These are phyloP conservation scores for Diaporthe vexans DNA, from an alignment of 2,329 filamentous ascomycete species.

Conservation along the genomic window DNA sequence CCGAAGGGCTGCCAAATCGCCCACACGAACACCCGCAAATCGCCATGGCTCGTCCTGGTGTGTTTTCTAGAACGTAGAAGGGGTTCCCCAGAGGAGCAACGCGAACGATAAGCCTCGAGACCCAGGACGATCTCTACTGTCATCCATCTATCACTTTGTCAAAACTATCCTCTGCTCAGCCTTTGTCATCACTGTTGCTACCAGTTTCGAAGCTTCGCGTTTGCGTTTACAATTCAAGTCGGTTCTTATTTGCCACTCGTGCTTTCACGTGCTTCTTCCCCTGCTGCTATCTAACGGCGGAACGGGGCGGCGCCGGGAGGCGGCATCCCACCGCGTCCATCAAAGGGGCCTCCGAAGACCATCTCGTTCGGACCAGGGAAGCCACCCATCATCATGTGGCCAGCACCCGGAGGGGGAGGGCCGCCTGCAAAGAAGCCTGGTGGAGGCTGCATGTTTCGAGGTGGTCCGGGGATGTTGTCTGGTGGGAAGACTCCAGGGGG, in stretches of 20 bases:
- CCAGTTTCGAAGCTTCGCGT: slow-evolving; percentile 4
- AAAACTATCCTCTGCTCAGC: neutral
- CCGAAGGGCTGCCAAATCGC: neutral
- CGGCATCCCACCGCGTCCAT: slow-evolving; percentile 55
- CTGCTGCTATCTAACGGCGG: slow-evolving; percentile 34
- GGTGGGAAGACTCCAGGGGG: slow-evolving; percentile 63
- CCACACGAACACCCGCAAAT: neutral
- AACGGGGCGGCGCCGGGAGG: slow-evolving; percentile 56
- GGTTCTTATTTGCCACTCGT: neutral
- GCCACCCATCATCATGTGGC: slow-evolving; percentile 66
- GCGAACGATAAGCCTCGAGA: neutral
- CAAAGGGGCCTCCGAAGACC: slow-evolving; percentile 65
- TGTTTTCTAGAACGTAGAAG: neutral
- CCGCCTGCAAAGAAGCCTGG: slow-evolving; percentile 69
- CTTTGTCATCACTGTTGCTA: neutral
- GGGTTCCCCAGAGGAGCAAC: neutral
- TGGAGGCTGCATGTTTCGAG: slow-evolving; percentile 64
- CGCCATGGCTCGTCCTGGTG: neutral
- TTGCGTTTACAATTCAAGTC: slow-evolving; percentile 26
- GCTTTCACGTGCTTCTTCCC: neutral
- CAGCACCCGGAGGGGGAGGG: slow-evolving; percentile 54
- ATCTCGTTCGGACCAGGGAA: slow-evolving; percentile 69
- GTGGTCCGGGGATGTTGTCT: slow-evolving; percentile 63
- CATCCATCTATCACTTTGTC: slow-evolving; percentile 20
- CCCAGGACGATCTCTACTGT: neutral